A percentile compares a stretch with the other conserved stretches of the same genome.
These are phyloP conservation scores for Mycena epipterygia DNA, from an alignment of 768 basidiomycete species.

Conservation along the genomic window DNA sequence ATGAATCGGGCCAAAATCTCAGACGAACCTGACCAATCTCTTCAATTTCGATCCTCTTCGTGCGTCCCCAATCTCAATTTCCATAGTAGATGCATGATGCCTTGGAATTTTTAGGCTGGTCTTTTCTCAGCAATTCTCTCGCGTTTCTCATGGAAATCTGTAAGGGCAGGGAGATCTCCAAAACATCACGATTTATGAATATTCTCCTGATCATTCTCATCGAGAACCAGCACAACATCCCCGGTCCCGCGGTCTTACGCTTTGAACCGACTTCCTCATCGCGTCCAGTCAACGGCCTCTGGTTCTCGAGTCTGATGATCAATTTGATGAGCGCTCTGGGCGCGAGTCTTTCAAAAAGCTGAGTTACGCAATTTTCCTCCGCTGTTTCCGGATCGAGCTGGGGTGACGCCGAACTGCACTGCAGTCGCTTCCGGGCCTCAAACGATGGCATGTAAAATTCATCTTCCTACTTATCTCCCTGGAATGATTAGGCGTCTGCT, in stretches of 20 bases:
- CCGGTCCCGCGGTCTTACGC: background rate
- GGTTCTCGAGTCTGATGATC: slow-evolving; percentile 10
- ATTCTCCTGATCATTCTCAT: background rate
- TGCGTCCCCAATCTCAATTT: background rate
- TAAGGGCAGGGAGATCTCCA: slow-evolving; percentile 2
- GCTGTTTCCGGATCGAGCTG: background rate
- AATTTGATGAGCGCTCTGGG: slow-evolving; percentile 5
- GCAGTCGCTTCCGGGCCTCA: background rate
- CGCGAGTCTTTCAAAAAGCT: background rate
- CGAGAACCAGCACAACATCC: background rate
- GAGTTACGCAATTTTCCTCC: slow-evolving; percentile 4
- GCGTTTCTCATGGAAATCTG: slow-evolving; percentile 14
- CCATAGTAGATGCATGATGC: too few species aligned
- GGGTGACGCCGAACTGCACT: background rate
- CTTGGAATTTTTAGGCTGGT: background rate
- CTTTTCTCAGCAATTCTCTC: slow-evolving; percentile 8
- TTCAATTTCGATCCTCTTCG: slow-evolving; percentile 7
- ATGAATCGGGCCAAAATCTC: slow-evolving; percentile 1
- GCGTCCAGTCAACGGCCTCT: background rate
- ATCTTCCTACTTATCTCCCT: too few species aligned
- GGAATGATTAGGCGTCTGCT: too few species aligned
- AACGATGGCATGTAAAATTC: background rate
- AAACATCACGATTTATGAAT: background rate
- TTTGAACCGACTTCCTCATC: background rate
- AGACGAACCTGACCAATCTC: background rate